Base-by-base conservation (phyloP, 192 early-diverging fungal genomes). In the Oehlia diaphana region DNA sequence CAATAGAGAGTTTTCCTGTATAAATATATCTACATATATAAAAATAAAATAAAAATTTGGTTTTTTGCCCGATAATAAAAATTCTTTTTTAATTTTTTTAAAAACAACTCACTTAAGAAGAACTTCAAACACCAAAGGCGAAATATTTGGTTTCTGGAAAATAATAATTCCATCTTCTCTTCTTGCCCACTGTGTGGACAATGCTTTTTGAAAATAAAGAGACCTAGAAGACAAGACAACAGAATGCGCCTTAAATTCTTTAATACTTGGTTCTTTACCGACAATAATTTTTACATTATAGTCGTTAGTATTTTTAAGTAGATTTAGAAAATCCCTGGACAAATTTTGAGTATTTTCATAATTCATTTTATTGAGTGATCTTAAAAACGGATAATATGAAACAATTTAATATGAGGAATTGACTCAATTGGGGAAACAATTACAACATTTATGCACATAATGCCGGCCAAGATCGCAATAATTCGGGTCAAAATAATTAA, bases 41-140 rank as follows among this genome's bases (percentile, higher is more conserved):
- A 68, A 68, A 68, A 35, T 39, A 35, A 58, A 5, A 28, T 31
- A 9, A 4, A 58, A 5, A 19, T 19, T 19, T 58, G 0, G 19
- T 7, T 58, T 53, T 42, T 42, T 42, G 7, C 5, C 39, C 39
- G 39, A 42, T 42, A 42, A 42, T 42, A 42, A 39, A 35, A 39
- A 42, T 42, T 31, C 31, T 31, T 31, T 31, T 31, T 31, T 31
- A 1, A 31, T 31, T 31, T 42, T 42, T 42, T 7, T 42, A 42
- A 2, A 37, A 37, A 37, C 35, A 73, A 58, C 72, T 74, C 58
- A 74, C 72, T 37, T 74, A 19, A 74, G 16, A 74, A 74, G 44
- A 33, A 74, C 9, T 35, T 74, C 31, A 33, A 74, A 58, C 5
- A 58, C 21, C 0, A 13, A 31, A 61, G 72, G 72, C 1, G 72